Evolutionary conservation across 495 filamentous ascomycete genomes (phyloP).

Genomic region (Penicillium simplicissimum): DNA sequence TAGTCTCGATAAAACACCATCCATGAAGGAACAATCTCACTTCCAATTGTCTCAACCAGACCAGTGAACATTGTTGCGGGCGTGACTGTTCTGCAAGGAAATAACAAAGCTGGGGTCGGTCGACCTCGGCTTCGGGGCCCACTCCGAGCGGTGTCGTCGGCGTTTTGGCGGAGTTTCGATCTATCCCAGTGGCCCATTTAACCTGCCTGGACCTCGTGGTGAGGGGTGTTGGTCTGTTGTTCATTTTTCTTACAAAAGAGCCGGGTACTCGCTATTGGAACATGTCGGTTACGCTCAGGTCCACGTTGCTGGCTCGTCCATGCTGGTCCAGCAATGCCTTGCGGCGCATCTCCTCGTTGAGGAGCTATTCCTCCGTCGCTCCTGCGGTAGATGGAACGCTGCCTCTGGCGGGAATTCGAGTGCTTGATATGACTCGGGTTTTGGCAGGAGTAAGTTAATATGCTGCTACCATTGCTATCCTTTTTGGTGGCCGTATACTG

Average conservation of each 20-base stretch:
- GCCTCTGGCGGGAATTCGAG: constrained; percentile 80
- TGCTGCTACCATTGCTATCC: background rate
- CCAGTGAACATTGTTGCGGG: constrained; percentile 85
- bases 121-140: constrained; percentile 38
- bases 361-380: constrained; percentile 35
- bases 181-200: constrained; percentile 24
- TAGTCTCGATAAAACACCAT: constrained; percentile 14
- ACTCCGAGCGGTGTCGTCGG: constrained; percentile 33
- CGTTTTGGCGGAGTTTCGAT: constrained; percentile 35
- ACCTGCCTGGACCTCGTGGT: constrained; percentile 1
- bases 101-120: constrained; percentile 16
- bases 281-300: constrained; percentile 31
- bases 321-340: constrained; percentile 25
- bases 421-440: constrained; percentile 96
- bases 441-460: constrained; percentile 77
- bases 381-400: constrained; percentile 42
- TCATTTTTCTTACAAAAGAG: constrained; percentile 3
- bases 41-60: constrained; percentile 92
- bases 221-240: background rate
- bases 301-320: constrained; percentile 28
- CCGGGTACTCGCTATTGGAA: constrained; percentile 3
- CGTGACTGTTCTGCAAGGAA: constrained; percentile 22
- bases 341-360: constrained; percentile 31
- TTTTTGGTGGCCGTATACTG: constrained; percentile 10
- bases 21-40: constrained; percentile 48